Conservation (phyloP, 1,284 basidiomycete genomes). For the Ganoderma lingzhi region DNA sequence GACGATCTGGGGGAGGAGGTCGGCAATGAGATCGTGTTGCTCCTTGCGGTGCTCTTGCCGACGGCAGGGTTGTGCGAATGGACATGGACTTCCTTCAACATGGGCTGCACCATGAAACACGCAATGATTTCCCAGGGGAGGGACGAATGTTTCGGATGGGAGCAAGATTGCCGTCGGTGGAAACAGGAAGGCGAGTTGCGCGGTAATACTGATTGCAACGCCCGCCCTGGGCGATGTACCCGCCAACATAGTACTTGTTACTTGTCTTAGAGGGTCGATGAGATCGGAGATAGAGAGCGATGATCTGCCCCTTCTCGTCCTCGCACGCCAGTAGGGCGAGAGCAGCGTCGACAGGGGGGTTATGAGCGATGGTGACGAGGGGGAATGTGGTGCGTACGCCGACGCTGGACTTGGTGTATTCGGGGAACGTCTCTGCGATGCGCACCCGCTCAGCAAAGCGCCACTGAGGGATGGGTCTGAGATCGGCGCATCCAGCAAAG, state of each 20-base stretch:
- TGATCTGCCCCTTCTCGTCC: constrained; percentile 19
- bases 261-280: constrained; percentile 6
- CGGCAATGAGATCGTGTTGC: neutral
- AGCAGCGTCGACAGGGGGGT: constrained; percentile 3
- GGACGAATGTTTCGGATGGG: neutral
- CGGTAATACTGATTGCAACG: constrained; percentile 26
- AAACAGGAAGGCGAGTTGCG: constrained; percentile 17
- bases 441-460: constrained; percentile 17
- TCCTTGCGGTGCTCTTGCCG: neutral
- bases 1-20: constrained; percentile 6
- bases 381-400: constrained; percentile 26
- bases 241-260: constrained; percentile 23
- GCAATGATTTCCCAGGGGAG: neutral
- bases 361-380: constrained; percentile 15
- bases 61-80: constrained; percentile 6
- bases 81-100: constrained; percentile 18
- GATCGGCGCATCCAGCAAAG: constrained; percentile 21
- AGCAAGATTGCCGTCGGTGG: neutral
- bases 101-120: neutral
- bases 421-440: constrained; percentile 19
- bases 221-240: constrained; percentile 25
- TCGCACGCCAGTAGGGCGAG: constrained; percentile 26
- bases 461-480: constrained; percentile 16
- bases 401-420: constrained; percentile 21
- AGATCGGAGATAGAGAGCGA: constrained; percentile 24